These are phyloP conservation scores for Aspergillus fischeri DNA, from an alignment of 2,329 filamentous ascomycete genomes.

Conservation along the genomic window DNA sequence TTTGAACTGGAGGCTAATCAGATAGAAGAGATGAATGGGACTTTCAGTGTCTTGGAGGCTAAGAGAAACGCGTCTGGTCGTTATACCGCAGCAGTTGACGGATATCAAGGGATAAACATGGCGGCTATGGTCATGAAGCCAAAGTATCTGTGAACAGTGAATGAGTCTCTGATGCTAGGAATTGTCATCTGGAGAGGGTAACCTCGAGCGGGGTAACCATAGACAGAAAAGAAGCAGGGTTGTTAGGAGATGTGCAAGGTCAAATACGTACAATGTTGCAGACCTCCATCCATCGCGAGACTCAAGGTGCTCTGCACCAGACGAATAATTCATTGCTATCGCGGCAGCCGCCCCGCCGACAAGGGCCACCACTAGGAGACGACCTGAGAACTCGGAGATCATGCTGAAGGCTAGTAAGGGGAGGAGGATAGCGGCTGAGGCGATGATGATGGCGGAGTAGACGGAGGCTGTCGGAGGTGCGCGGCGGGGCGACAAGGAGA, in stretches of 20 bases:
- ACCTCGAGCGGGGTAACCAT: neutral
- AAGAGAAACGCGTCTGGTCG: constrained; percentile 13
- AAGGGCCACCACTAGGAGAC: constrained; percentile 55
- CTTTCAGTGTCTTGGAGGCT: neutral
- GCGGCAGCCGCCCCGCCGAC: constrained; percentile 46
- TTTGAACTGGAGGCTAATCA: neutral
- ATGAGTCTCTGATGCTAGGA: neutral
- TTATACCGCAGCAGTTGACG: neutral
- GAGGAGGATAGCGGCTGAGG: constrained; percentile 51
- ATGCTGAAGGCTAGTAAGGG: constrained; percentile 58
- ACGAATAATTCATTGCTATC: constrained; percentile 35
- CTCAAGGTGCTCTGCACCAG: constrained; percentile 33
- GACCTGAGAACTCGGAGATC: constrained; percentile 53
- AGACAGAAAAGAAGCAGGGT: neutral
- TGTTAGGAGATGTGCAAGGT: neutral
- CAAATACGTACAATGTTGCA: constrained; percentile 32
- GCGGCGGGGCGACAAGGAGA: constrained; percentile 28
- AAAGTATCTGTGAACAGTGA: constrained; percentile 29
- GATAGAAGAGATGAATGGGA: too few species aligned
- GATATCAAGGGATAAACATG: constrained; percentile 34
- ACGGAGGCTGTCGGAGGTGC: constrained; percentile 21
- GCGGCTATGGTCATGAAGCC: constrained; percentile 37
- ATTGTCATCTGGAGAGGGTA: neutral
- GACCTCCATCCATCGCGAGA: constrained; percentile 39
- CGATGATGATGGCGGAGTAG: constrained; percentile 42